phyloP scores from a whole-genome alignment of 2,329 filamentous ascomycete genomes.

The Fonsecaea erecta region DNA sequence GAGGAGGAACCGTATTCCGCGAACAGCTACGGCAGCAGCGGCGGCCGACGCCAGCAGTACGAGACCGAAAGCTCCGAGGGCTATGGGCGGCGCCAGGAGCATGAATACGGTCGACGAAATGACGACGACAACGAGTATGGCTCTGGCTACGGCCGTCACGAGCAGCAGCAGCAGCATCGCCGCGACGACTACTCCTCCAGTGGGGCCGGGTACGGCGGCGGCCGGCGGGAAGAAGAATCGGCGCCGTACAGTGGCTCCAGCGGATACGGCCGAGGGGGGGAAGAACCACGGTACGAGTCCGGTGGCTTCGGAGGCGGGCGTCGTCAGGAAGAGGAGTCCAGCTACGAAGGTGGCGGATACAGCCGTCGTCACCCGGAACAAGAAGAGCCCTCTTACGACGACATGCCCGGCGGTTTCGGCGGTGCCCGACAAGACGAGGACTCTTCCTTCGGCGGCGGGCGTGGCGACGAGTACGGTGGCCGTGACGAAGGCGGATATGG shows the following conservation, averaged over 20 bases:
- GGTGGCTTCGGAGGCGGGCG: constrained; percentile 7
- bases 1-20: constrained; percentile 14
- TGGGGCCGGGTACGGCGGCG: constrained; percentile 13
- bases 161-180: neutral
- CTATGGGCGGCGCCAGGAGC: constrained; percentile 17
- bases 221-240: constrained; percentile 21
- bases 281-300: constrained; percentile 7
- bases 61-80: constrained; percentile 6
- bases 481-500: constrained; percentile 22
- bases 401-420: constrained; percentile 13
- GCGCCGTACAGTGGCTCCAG: neutral
- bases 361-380: constrained; percentile 14
- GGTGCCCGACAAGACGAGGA: constrained; percentile 12
- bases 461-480: constrained; percentile 8
- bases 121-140: constrained; percentile 16
- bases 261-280: constrained; percentile 5
- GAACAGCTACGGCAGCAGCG: constrained; percentile 17
- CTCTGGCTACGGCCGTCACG: constrained; percentile 22
- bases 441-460: constrained; percentile 6
- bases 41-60: constrained; percentile 8
- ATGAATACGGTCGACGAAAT: constrained; percentile 29
- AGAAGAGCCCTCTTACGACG: constrained; percentile 14
- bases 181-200: constrained; percentile 8
- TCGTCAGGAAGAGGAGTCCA: constrained; percentile 4
- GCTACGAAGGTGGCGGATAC: neutral